Percentiles rank a stretch among this genome's conserved stretches.
Conservation (phyloP, 139 green algal genomes). For the Bryopsis sp. region DNA sequence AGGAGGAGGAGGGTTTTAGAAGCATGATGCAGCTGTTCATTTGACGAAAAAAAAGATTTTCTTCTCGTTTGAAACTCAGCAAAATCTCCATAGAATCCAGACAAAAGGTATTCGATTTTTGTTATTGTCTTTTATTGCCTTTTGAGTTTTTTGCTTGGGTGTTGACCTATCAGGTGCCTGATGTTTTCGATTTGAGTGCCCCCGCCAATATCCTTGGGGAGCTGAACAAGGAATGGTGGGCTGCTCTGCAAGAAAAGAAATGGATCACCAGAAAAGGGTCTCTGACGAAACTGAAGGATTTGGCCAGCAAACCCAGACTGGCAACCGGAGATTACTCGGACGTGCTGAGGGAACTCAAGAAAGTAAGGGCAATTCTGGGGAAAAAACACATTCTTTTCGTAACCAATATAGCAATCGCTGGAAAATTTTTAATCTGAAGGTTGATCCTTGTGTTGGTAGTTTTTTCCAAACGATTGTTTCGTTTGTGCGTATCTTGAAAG, state of each 20-base stretch:
- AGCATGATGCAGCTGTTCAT: too few relatives aligned
- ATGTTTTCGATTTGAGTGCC: conserved; percentile 74
- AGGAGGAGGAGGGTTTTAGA: too few relatives aligned
- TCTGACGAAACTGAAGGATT: conserved; percentile 46
- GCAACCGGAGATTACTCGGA: conserved; percentile 57
- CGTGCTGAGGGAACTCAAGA: conserved; percentile 65
- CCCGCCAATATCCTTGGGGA: conserved; percentile 44
- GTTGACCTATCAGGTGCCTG: conserved; percentile 27
- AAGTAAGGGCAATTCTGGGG: conserved; percentile 26
- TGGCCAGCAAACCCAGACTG: conserved; percentile 39
- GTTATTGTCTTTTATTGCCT: background rate
- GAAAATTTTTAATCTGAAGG: background rate
- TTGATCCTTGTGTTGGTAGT: background rate
- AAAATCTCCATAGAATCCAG: too few relatives aligned
- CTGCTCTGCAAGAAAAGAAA: conserved; percentile 67
- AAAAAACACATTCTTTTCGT: too few relatives aligned
- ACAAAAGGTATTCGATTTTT: too few relatives aligned
- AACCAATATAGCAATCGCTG: background rate
- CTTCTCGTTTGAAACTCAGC: too few relatives aligned
- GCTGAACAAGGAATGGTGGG: conserved; percentile 60
- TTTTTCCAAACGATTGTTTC: background rate
- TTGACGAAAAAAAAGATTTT: too few relatives aligned
- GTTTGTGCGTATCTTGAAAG: background rate
- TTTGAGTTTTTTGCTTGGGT: too few relatives aligned
- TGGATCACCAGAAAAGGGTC: conserved; percentile 74